A percentile compares a stretch with the other conserved stretches of the same genome.
Conservation (phyloP, 2,329 filamentous ascomycete genomes). For the Helicocarpus griseus region DNA sequence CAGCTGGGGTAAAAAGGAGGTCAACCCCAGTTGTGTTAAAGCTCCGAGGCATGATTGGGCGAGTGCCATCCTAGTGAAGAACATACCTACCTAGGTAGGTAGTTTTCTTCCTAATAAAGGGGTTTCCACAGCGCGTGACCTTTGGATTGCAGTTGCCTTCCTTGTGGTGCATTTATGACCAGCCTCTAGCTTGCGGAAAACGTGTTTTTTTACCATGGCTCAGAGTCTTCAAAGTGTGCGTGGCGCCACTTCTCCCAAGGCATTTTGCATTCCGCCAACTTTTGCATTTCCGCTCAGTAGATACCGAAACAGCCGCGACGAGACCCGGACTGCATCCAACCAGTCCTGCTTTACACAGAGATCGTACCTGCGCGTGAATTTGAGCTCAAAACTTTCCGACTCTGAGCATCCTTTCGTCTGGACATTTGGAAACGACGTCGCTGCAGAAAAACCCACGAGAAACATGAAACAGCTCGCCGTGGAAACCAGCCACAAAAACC, state of each 20-base stretch:
- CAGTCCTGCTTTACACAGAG: slow-evolving; percentile 10
- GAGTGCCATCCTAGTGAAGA: background rate
- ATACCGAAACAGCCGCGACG: slow-evolving; percentile 11
- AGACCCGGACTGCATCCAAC: slow-evolving; percentile 9
- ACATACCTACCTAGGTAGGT: background rate
- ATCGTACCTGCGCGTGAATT: slow-evolving; percentile 11
- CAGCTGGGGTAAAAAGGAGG: background rate
- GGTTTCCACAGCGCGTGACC: too few relatives aligned
- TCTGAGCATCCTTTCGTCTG: slow-evolving; percentile 1
- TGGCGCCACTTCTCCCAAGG: slow-evolving; percentile 1
- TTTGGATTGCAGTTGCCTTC: background rate
- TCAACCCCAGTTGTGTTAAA: background rate
- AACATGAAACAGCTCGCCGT: background rate
- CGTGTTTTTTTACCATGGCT: background rate
- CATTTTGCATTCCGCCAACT: slow-evolving; percentile 7
- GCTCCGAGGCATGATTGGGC: background rate
- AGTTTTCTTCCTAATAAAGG: too few relatives aligned
- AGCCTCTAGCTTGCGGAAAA: background rate
- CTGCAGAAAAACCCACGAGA: background rate
- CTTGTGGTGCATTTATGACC: background rate
- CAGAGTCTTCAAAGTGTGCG: background rate
- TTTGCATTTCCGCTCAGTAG: slow-evolving; percentile 10
- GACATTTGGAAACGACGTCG: background rate
- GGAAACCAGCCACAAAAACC: slow-evolving; percentile 2
- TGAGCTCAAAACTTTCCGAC: background rate